Conservation (phyloP, 1,284 basidiomycete species). For the Leccinum griseonigrum region DNA sequence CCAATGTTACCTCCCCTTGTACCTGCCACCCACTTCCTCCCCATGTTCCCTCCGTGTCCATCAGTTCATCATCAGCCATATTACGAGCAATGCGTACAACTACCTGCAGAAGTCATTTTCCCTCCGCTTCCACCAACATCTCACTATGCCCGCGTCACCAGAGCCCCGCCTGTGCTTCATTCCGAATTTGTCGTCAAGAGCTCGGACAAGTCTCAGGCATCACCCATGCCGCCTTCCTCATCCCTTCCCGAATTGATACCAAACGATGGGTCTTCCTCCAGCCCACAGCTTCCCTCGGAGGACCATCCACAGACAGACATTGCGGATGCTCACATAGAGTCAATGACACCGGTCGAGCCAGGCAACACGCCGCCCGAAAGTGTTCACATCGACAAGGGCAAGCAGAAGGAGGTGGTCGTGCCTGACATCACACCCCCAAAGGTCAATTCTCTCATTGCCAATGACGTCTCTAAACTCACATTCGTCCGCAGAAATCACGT, state of each 20-base stretch:
- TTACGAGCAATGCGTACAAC: conserved; percentile 52
- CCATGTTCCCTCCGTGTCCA: conserved; percentile 55
- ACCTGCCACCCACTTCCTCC: conserved; percentile 41
- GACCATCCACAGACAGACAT: conserved; percentile 23
- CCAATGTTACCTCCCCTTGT: conserved; percentile 31
- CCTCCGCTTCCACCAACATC: conserved; percentile 59
- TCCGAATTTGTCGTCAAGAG: conserved; percentile 27
- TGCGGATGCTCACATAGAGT: conserved; percentile 15
- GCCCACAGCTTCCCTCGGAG: conserved; percentile 49
- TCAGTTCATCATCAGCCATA: conserved; percentile 68
- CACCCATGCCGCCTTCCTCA: conserved; percentile 31
- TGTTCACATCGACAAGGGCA: conserved; percentile 14
- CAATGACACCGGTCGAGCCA: conserved; percentile 17
- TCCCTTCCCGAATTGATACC: conserved; percentile 61
- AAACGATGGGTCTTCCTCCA: conserved; percentile 65
- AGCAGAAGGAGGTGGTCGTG: conserved; percentile 11
- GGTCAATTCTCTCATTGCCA: conserved; percentile 11
- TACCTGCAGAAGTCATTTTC: conserved; percentile 64
- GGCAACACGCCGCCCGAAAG: conserved; percentile 9
- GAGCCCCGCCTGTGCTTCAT: conserved; percentile 23
- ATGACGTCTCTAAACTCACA: conserved; percentile 3
- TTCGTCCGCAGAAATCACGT: conserved; percentile 30
- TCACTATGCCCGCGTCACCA: conserved; percentile 37
- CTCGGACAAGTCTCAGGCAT: conserved; percentile 22
- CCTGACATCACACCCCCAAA: conserved; percentile 28